phyloP scores from a whole-genome alignment of 1,284 basidiomycete species.

The Ceratobasidium sp. region DNA sequence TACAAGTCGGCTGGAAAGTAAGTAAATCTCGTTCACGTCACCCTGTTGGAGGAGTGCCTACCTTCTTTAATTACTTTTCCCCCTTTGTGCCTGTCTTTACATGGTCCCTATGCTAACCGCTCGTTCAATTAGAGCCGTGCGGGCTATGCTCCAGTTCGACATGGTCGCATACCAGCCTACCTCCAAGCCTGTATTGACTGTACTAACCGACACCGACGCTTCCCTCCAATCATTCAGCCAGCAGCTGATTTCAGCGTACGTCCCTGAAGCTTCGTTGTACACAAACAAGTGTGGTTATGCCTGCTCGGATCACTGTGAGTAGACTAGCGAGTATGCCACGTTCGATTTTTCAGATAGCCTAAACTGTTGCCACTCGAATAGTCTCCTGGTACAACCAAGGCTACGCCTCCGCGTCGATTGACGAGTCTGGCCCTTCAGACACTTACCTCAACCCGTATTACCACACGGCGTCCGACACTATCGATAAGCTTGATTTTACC shows the following conservation, averaged over 20 bases:
- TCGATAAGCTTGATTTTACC: conserved; percentile 41
- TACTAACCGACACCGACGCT: conserved; percentile 43
- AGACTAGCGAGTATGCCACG: too few species aligned
- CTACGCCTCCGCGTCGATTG: conserved; percentile 34
- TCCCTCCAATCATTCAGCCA: conserved; percentile 36
- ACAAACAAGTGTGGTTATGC: conserved; percentile 46
- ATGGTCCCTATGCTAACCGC: not conserved
- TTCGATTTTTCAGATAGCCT: too few species aligned
- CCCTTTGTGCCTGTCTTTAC: too few species aligned
- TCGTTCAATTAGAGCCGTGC: conserved; percentile 16
- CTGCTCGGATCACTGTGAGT: conserved; percentile 44
- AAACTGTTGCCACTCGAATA: not conserved
- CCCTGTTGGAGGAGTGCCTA: not conserved
- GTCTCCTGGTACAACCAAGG: conserved; percentile 45
- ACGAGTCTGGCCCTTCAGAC: conserved; percentile 42
- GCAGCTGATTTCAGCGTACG: conserved; percentile 39
- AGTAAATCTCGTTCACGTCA: not conserved
- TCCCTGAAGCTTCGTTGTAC: conserved; percentile 42
- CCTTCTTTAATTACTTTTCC: not conserved
- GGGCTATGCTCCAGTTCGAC: conserved; percentile 47
- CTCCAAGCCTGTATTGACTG: conserved; percentile 43
- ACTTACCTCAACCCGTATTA: conserved; percentile 46
- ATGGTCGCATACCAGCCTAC: conserved; percentile 45
- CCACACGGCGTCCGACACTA: conserved; percentile 40
- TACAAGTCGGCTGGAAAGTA: conserved; percentile 45